Evolutionary conservation across 2,329 filamentous ascomycete genomes (phyloP).

Genomic region (Elsinoe arachidis): DNA sequence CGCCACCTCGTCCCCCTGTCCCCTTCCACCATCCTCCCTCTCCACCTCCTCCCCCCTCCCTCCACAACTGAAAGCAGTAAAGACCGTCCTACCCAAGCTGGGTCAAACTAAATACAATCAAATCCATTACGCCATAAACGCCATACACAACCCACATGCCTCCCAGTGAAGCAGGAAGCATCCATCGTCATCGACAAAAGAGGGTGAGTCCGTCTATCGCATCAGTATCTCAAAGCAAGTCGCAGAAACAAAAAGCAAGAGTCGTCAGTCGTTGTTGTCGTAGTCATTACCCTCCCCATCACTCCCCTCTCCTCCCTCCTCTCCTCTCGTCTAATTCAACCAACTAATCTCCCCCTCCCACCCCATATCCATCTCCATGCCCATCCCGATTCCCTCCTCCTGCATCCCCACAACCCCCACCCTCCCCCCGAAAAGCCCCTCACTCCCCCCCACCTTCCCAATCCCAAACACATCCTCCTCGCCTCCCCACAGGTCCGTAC

Average conservation of each 20-base stretch:
- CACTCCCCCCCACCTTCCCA: neutral
- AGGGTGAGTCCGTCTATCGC: neutral
- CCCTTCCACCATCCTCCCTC: neutral
- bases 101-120: neutral
- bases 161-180: neutral
- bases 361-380: neutral
- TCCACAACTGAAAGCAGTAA: neutral
- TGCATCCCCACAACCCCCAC: constrained; percentile 4
- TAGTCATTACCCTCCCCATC: neutral
- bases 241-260: neutral
- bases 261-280: constrained; percentile 3
- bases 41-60: neutral
- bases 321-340: neutral
- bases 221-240: neutral
- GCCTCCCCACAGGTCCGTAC: constrained; percentile 8
- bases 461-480: constrained; percentile 6
- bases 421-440: neutral
- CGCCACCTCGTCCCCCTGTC: no score
- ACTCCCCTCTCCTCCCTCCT: neutral
- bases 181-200: neutral
- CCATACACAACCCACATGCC: neutral
- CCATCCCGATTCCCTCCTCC: neutral
- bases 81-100: neutral
- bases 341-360: constrained; percentile 9
- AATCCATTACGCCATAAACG: neutral